These are phyloP conservation scores for Stagonosporopsis cucurbitacearum DNA, from an alignment of 2,329 filamentous ascomycete species.

Conservation along the genomic window DNA sequence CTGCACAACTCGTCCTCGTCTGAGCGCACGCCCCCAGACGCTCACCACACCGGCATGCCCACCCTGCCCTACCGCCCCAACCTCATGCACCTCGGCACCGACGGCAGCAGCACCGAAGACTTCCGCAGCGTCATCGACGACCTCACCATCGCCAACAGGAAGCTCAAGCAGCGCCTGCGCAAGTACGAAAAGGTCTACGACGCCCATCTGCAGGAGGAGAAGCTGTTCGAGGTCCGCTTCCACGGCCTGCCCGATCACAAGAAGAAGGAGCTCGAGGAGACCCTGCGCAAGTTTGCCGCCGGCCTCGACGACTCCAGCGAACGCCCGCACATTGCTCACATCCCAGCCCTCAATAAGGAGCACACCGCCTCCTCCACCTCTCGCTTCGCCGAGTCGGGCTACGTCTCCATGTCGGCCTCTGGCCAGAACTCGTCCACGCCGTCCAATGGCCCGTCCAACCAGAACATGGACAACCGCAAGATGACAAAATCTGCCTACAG, in stretches of 20 bases:
- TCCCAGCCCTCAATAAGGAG: constrained; percentile 60
- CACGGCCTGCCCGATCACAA: constrained; percentile 75
- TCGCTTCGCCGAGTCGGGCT: constrained; percentile 60
- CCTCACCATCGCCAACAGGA: constrained; percentile 82
- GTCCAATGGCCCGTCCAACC: constrained; percentile 34
- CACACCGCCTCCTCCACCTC: constrained; percentile 65
- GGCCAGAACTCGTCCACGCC: constrained; percentile 53
- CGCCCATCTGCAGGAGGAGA: constrained; percentile 73
- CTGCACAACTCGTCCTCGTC: constrained; percentile 55
- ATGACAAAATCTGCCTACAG: constrained; percentile 43
- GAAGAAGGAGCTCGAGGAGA: constrained; percentile 77
- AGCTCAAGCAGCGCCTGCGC: constrained; percentile 73
- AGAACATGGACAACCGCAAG: constrained; percentile 36
- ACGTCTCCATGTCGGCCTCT: constrained; percentile 66
- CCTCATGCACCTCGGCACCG: constrained; percentile 52
- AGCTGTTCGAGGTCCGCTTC: constrained; percentile 82
- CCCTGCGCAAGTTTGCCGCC: constrained; percentile 73
- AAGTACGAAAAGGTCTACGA: constrained; percentile 73
- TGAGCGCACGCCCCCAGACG: constrained; percentile 49
- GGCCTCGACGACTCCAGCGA: constrained; percentile 58
- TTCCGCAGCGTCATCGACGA: constrained; percentile 87
- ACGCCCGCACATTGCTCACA: constrained; percentile 37
- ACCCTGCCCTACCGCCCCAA: constrained; percentile 37
- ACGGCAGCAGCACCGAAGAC: constrained; percentile 71
- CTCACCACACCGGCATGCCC: constrained; percentile 21